phyloP scores from a whole-genome alignment of 257 asterid genomes.

The Solanum lycopersicoides region DNA sequence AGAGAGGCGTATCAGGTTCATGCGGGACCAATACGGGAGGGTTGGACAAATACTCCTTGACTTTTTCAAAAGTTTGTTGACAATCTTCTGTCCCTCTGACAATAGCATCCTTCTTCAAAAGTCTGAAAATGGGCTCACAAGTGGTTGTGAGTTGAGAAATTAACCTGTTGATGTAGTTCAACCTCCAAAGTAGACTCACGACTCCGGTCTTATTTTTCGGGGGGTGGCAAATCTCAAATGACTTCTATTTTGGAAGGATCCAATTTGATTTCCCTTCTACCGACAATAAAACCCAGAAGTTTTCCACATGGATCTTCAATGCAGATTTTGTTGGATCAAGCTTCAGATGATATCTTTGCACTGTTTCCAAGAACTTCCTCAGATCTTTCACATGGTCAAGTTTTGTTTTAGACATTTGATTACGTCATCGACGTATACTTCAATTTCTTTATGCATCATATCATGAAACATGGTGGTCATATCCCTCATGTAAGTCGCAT shows the following conservation, averaged over 20 bases:
- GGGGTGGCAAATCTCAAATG: no score
- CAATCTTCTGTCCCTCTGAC: not conserved
- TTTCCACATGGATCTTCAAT: not conserved
- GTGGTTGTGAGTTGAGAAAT: not conserved
- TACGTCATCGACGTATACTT: not conserved
- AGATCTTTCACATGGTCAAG: not conserved
- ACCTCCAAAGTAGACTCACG: not conserved
- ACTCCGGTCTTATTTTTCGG: not conserved
- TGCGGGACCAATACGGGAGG: not conserved
- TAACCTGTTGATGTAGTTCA: not conserved
- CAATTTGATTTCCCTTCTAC: not conserved
- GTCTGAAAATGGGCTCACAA: not conserved
- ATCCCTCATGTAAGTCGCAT: not conserved
- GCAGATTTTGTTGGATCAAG: not conserved
- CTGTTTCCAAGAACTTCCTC: not conserved
- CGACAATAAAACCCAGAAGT: not conserved
- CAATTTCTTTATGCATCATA: not conserved
- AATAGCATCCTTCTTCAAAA: not conserved
- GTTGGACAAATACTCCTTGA: not conserved
- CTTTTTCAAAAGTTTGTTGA: not conserved
- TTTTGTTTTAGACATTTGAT: not conserved
- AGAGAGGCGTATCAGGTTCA: not conserved
- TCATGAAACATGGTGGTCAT: not conserved
- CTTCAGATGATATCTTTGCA: not conserved
- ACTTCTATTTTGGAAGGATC: not conserved